Base-by-base conservation (phyloP, 2,329 filamentous ascomycete species). In the Exophiala dermatitidis region DNA sequence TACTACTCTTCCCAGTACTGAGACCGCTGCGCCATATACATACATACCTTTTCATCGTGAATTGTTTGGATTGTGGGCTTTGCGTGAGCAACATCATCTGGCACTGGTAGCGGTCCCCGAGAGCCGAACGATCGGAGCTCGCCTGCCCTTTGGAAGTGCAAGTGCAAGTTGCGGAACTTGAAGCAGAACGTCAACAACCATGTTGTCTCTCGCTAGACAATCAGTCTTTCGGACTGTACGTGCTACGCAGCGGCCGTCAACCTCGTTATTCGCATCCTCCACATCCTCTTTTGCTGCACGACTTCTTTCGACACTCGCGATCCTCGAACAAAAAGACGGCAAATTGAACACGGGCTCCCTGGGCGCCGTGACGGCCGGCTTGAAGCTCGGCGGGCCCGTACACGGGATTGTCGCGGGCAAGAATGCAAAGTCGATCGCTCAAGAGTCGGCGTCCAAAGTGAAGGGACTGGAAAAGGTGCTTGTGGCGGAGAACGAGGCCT, bases 251-350 rank as follows among this genome's bases (percentile, higher is more conserved):
- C 64, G 67, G 54, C 62, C 63, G 46, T 64, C 66, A 54, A 65
- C 67, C 67, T 72, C 69, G 66, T 73, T 68, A 52, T 69, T 72
- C 60, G 33, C 52, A 12, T 36, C 38, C 3, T 44, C 54, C 3
- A 72, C 73, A 61, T 70, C 73, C 65, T 82, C 81, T 53, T 76
- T 79, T 58, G 72, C 85, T 60, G 77, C 78, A 63, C 81, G 86
- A 64, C 76, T 95, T 57, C 78, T 94, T 54, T 96, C 90, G 47
- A 93, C 90, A 34, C 80, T 98, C 52, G 91, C 91, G 43, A 77
- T 98, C 50, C 81, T 98, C 58, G 93, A 98, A 74, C 93, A 97
- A 73, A 83, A 85, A 65, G 86, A 95, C 65, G 93, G 93, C 58
- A 85, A 90, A 73, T 80, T 98, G 61, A 90, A 88, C 67, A 73